Evolutionary conservation across 2,329 filamentous ascomycete genomes (phyloP), one percentile per base, ranked within the genome.

Genomic region (Scorias spongiosa): DNA sequence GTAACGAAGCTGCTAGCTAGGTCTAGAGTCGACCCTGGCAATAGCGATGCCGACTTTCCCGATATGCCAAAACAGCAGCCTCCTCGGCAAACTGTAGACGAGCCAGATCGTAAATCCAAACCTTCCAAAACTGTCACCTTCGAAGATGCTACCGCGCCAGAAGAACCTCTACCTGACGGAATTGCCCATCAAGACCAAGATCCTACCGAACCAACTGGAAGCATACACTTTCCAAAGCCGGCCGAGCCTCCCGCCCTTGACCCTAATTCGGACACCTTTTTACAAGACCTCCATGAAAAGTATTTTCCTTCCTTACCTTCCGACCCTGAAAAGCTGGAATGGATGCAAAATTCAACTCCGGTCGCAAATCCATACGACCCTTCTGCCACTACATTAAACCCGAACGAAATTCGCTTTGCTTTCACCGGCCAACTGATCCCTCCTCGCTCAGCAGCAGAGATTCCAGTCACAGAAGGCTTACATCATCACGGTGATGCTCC

Each of bases 401-500:
- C 88, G 1, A 78, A 82, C 1, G 76, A 83, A 29, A 72, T 98
- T 42, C 83, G 91, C 45, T 98, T 96, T 68, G 82, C 88, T 59
- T 93, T 98, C 60, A 75, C 72, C 42, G 91, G 89, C 48, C 72
- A 74, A 0, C 71, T 98, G 2, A 71, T 98, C 10, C 78, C 89
- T 0, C 91, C 91, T 0, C 72, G 77, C 41, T 74, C 78, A 29
- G 79, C 86, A 20, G 73, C 87, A 44, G 69, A 75, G 2, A 78
- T 96, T 20, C 84, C 89, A 5, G 76, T 77, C 1, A 80, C 78
- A 10, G 76, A 81, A 47, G 91, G 91, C 0, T 72, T 98, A 11
- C 91, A 98, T 62, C 89, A 98, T 62, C 91, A 98, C 61, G 87
- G 83, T 49, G 78, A 88, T 46, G 88, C 89, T 1, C 91, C 91